Evolutionary conservation across 495 filamentous ascomycete species (phyloP).

Genomic region (Hyaloscypha hepaticicola): DNA sequence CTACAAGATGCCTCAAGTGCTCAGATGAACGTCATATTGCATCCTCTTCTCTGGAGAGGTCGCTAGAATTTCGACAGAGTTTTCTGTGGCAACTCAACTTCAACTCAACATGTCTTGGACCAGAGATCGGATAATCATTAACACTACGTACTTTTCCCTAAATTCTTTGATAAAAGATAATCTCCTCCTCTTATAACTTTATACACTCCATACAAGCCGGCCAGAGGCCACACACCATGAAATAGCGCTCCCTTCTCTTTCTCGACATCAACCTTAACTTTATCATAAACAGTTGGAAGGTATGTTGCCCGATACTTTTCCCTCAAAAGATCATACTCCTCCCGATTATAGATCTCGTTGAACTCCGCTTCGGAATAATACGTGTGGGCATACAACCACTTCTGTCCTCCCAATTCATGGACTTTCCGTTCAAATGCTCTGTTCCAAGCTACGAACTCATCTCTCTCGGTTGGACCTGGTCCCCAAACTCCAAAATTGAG

Average conservation of each 20-base stretch:
- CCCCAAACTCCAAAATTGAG: slow-evolving; percentile 58
- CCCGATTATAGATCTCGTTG: slow-evolving; percentile 47
- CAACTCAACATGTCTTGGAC: background rate
- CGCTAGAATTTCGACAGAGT: too few relatives aligned
- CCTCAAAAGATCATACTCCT: slow-evolving; percentile 50
- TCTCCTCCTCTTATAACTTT: slow-evolving; percentile 34
- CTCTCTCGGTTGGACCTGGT: slow-evolving; percentile 41
- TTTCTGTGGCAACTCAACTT: too few relatives aligned
- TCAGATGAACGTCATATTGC: too few relatives aligned
- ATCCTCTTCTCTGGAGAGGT: too few relatives aligned
- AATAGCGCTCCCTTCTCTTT: slow-evolving; percentile 18
- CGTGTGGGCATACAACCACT: slow-evolving; percentile 60
- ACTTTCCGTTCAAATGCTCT: slow-evolving; percentile 63
- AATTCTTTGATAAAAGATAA: slow-evolving; percentile 8
- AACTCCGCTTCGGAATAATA: slow-evolving; percentile 57
- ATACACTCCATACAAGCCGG: slow-evolving; percentile 36
- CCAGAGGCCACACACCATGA: slow-evolving; percentile 37
- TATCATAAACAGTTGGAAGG: slow-evolving; percentile 56
- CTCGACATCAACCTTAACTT: slow-evolving; percentile 47
- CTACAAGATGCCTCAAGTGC: too few relatives aligned
- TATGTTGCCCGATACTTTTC: slow-evolving; percentile 49
- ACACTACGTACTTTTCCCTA: background rate
- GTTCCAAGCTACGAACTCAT: slow-evolving; percentile 55
- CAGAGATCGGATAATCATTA: background rate
- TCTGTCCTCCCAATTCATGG: slow-evolving; percentile 60